Evolutionary conservation across 768 basidiomycete species (phyloP).

Genomic region (Suillus ampliporus): DNA sequence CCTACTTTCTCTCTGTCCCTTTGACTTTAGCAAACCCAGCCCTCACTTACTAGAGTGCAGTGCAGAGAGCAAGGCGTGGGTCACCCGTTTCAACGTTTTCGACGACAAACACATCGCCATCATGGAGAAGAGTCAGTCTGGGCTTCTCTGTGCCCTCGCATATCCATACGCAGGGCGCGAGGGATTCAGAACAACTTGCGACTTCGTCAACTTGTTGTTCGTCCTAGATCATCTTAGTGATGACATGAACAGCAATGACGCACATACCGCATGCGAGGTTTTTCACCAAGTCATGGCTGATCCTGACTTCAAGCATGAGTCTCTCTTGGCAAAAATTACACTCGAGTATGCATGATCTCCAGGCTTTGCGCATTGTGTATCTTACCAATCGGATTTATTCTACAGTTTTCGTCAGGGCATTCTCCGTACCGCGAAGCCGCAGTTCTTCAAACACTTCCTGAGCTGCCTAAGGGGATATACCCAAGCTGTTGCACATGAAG

Average conservation of each 20-base stretch:
- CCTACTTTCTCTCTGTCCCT: conserved; percentile 51
- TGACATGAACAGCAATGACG: conserved; percentile 63
- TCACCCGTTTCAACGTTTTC: conserved; percentile 62
- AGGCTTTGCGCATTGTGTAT: background rate
- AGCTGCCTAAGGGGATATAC: conserved; percentile 59
- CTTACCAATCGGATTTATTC: conserved; percentile 2
- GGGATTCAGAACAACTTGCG: conserved; percentile 63
- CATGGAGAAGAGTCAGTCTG: conserved; percentile 63
- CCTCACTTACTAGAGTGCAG: conserved; percentile 60
- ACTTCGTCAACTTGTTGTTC: conserved; percentile 68
- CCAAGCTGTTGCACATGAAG: conserved; percentile 59
- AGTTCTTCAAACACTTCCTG: conserved; percentile 59
- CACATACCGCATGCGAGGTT: conserved; percentile 54
- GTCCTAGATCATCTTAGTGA: conserved; percentile 73
- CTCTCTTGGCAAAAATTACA: conserved; percentile 59
- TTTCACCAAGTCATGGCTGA: conserved; percentile 59
- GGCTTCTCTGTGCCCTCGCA: conserved; percentile 63
- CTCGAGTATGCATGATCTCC: conserved; percentile 51
- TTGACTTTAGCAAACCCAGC: conserved; percentile 54
- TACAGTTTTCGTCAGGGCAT: conserved; percentile 59
- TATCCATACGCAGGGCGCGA: conserved; percentile 65
- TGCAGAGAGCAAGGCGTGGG: conserved; percentile 63
- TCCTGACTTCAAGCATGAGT: conserved; percentile 57
- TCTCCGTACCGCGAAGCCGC: conserved; percentile 31
- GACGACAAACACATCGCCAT: conserved; percentile 58